These are phyloP conservation scores for Emergomyces pasteurianus DNA, from an alignment of 2,329 filamentous ascomycete species.

Conservation along the genomic window DNA sequence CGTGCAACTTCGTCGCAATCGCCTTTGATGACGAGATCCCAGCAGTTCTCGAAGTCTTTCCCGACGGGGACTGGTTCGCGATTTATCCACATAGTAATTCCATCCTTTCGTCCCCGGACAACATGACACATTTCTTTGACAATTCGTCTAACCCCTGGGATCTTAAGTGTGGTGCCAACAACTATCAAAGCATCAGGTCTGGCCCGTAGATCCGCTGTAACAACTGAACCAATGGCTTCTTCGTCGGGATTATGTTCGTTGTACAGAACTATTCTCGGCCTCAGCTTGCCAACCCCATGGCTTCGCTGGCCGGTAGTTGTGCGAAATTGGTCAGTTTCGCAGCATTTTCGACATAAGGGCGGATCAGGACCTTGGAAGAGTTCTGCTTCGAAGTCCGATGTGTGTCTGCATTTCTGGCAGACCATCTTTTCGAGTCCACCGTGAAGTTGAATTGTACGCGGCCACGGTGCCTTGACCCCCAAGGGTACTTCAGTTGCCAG, in stretches of 20 bases:
- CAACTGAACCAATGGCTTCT: constrained; percentile 87
- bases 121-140: constrained; percentile 83
- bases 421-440: constrained; percentile 93
- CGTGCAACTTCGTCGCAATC: constrained; percentile 79
- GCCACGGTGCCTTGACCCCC: constrained; percentile 79
- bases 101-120: constrained; percentile 64
- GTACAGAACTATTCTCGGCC: constrained; percentile 91
- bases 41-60: constrained; percentile 79
- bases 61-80: constrained; percentile 71
- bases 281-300: constrained; percentile 79
- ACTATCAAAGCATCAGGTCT: constrained; percentile 88
- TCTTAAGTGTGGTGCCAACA: constrained; percentile 89
- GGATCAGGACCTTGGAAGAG: constrained; percentile 77
- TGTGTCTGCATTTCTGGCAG: constrained; percentile 77
- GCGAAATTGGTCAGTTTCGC: constrained; percentile 62
- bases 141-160: constrained; percentile 80
- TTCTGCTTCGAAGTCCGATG: constrained; percentile 62
- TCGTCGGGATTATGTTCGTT: constrained; percentile 96
- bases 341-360: constrained; percentile 66
- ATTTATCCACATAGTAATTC: constrained; percentile 90
- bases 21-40: constrained; percentile 80
- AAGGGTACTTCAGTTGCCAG: constrained; percentile 72
- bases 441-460: constrained; percentile 82
- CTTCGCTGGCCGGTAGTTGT: constrained; percentile 74
- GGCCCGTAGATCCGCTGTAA: constrained; percentile 69